Base-by-base conservation (phyloP, 176 grass and related monocot species). In the maize (Zea mays) region DNA sequence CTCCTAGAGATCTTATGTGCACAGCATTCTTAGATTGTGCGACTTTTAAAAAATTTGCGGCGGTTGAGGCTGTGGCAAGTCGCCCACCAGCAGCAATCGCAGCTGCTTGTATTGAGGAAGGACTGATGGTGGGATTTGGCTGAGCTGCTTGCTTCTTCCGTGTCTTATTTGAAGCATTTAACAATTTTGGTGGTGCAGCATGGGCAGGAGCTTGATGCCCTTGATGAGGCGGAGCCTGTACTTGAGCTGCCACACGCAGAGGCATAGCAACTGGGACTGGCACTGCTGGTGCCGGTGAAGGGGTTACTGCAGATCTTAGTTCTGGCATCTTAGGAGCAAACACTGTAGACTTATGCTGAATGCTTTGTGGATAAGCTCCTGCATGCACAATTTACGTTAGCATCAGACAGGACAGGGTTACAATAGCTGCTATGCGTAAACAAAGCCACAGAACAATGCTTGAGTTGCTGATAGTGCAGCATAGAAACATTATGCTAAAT, bases 31-130 rank as follows among this genome's bases (percentile, higher is more conserved):
- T 90, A 20, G 94, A 97, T 81, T 99, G 90, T 69, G 92, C 84
- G 43, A 73, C 92, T 88, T 90, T 92, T 51, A 99, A 48, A 65
- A 96, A 77, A 16, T 76, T 79, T 16, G 81, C 79, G 7, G 90
- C 92, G 20, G 76, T 58, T 4, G 69, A 83, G 63, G 86, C 70
- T 71, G 77, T 83, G 37, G 90, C 92, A 14, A 99, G 90, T 67
- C 96, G 83, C 7, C 90, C 96, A 46, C 96, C 96, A 66, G 96
- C 96, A 78, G 96, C 92, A 81, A 99, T 81, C 8, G 96, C 96
- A 47, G 86, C 88, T 52, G 88, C 92, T 88, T 99, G 83, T 77
- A 99, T 90, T 33, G 85, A 92, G 62, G 76, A 85, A 80, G 64
- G 48, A 71, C 10, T 33, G 19, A 76, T 81, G 19, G 56, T 47